Percentiles rank a stretch among this genome's conserved stretches.
Evolutionary conservation across 352 stramenopile genomes (phyloP).

Genomic region (Pythium biforme): DNA sequence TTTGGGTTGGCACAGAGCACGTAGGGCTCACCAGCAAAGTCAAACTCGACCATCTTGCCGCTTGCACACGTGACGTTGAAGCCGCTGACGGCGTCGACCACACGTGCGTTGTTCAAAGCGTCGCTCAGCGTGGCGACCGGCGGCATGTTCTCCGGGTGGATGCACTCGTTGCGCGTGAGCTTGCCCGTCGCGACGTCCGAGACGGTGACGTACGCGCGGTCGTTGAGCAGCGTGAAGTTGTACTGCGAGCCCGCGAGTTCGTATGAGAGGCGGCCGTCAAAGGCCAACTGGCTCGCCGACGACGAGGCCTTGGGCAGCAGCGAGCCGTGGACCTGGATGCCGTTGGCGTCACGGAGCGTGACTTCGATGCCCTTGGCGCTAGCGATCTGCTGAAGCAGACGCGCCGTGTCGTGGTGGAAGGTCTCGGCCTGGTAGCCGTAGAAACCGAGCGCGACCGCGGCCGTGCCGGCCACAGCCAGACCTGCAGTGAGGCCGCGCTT

Average conservation of each 20-base stretch:
- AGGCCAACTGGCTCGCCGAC: constrained; percentile 10
- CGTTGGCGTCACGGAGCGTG: constrained; percentile 16
- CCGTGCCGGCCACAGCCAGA: too few species aligned
- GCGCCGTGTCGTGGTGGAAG: constrained; percentile 26
- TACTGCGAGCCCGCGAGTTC: constrained; percentile 22
- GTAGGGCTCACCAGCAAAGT: constrained; percentile 28
- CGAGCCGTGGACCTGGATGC: constrained; percentile 21
- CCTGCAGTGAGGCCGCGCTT: too few species aligned
- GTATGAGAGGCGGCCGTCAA: constrained; percentile 34
- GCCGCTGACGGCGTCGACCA: constrained; percentile 23
- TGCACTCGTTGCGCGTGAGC: constrained; percentile 22
- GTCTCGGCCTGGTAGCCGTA: constrained; percentile 22
- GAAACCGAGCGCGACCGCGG: constrained; percentile 19
- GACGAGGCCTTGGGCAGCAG: constrained; percentile 23
- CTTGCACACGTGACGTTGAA: constrained; percentile 2
- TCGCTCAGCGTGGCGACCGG: constrained; percentile 25
- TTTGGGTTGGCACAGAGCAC: constrained; percentile 17
- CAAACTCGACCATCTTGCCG: constrained; percentile 27
- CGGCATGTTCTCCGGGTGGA: constrained; percentile 25
- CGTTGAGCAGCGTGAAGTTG: constrained; percentile 35
- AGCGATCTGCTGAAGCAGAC: constrained; percentile 29
- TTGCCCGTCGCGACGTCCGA: constrained; percentile 16
- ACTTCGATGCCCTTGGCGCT: constrained; percentile 30
- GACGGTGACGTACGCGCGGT: constrained; percentile 28
- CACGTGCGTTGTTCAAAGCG: constrained; percentile 26